phyloP scores from a whole-genome alignment of 768 basidiomycete species.

The Paxillus rubicundulus region DNA sequence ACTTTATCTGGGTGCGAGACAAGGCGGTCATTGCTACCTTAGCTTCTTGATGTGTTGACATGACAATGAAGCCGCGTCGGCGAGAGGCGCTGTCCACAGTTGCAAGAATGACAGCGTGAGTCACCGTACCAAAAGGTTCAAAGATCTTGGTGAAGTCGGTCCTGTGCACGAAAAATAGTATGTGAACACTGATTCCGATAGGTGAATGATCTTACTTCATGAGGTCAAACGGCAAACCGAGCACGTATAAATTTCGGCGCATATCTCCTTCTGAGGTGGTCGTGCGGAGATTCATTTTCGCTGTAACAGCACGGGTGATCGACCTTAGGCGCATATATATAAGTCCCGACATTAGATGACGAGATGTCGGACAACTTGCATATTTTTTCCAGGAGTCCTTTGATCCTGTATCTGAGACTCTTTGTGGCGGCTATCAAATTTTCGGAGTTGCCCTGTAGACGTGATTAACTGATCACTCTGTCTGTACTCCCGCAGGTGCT shows the following conservation, averaged over 20 bases:
- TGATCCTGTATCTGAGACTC: conserved; percentile 29
- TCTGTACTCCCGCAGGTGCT: not conserved
- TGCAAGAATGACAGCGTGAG: conserved; percentile 78
- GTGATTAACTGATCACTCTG: not conserved
- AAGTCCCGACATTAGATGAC: not conserved
- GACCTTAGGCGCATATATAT: conserved; percentile 35
- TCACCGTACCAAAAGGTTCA: conserved; percentile 61
- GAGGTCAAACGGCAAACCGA: conserved; percentile 79
- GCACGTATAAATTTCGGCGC: conserved; percentile 81
- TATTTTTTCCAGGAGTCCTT: conserved; percentile 47
- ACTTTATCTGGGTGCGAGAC: conserved; percentile 72
- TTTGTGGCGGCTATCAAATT: conserved; percentile 5
- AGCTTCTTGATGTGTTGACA: conserved; percentile 73
- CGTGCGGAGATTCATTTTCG: conserved; percentile 2
- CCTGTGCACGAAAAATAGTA: conserved; percentile 16
- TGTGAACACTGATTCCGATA: not conserved
- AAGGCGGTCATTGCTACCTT: conserved; percentile 62
- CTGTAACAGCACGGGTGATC: conserved; percentile 28
- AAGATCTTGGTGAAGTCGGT: conserved; percentile 64
- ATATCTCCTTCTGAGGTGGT: conserved; percentile 34
- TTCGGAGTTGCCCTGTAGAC: conserved; percentile 12
- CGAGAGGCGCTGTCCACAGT: conserved; percentile 83
- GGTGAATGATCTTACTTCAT: conserved; percentile 53
- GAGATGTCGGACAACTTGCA: conserved; percentile 43
- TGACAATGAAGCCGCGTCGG: conserved; percentile 80